Percentiles rank a stretch among this genome's conserved stretches.
phyloP scores from a whole-genome alignment of 192 early-diverging fungal species.

The Chytriomyces sp. region DNA sequence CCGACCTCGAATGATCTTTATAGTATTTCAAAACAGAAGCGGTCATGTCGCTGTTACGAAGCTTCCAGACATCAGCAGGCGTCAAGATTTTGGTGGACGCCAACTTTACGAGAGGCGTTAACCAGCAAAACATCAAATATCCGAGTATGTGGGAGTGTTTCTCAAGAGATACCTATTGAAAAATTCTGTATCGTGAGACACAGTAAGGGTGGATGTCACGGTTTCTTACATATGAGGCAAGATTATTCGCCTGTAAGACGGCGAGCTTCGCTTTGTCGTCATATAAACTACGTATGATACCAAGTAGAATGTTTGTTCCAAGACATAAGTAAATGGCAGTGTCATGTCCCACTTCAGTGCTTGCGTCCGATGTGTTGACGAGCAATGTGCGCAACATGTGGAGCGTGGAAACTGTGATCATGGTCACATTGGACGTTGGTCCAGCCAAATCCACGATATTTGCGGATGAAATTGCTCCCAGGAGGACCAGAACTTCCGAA shows the following conservation, averaged over 20 bases:
- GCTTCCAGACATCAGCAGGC: constrained; percentile 56
- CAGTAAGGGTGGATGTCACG: not conserved
- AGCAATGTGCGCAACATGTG: not conserved
- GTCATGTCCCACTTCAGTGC: not conserved
- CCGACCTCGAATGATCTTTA: not conserved
- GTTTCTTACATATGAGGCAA: not conserved
- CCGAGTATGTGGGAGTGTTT: constrained; percentile 36
- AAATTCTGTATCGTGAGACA: not conserved
- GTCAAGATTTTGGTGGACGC: constrained; percentile 55
- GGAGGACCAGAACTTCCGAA: not conserved
- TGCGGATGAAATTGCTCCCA: not conserved
- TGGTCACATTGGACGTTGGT: constrained; percentile 5
- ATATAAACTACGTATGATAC: not conserved
- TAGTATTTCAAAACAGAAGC: constrained; percentile 32
- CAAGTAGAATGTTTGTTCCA: not conserved
- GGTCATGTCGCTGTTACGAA: constrained; percentile 54
- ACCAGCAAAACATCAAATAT: constrained; percentile 57
- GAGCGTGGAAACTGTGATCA: not conserved
- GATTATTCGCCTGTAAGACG: not conserved
- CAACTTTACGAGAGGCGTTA: constrained; percentile 59
- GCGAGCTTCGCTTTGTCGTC: not conserved
- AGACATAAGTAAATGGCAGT: not conserved
- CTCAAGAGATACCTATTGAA: constrained; percentile 14
- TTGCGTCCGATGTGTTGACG: not conserved
- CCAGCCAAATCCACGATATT: constrained; percentile 4